Evolutionary conservation across 1,139 yeast species (phyloP).

Genomic region (Suhomyces atakaporum): DNA sequence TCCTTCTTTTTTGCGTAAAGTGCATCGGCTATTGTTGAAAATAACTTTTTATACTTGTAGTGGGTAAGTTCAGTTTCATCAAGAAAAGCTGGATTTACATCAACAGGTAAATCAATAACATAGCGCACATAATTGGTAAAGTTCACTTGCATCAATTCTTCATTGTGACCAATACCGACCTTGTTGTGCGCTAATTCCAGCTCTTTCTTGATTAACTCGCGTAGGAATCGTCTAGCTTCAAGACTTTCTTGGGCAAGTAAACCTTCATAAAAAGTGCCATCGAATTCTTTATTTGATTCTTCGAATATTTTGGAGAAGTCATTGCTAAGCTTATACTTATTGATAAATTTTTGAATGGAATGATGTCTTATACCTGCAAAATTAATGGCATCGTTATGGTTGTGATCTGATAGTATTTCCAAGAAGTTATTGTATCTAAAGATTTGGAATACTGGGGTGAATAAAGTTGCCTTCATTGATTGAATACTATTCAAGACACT

Average conservation of each 20-base stretch:
- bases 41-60: conserved; percentile 31
- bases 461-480: conserved; percentile 24
- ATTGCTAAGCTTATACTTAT: conserved; percentile 15
- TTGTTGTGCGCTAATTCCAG: conserved; percentile 5
- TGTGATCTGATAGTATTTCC: conserved; percentile 36
- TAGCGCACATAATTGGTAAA: conserved; percentile 43
- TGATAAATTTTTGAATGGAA: conserved; percentile 38
- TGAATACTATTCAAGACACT: conserved; percentile 29
- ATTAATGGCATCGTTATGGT: conserved; percentile 41
- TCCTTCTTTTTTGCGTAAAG: conserved; percentile 33
- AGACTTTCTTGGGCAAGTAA: conserved; percentile 36
- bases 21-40: conserved; percentile 28
- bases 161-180: conserved; percentile 23
- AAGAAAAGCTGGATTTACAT: conserved; percentile 18
- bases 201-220: conserved; percentile 26
- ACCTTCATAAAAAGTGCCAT: conserved; percentile 33
- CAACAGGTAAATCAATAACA: conserved; percentile 34
- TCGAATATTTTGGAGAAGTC: conserved; percentile 3
- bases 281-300: conserved; percentile 15
- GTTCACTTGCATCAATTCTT: conserved; percentile 43
- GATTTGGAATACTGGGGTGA: conserved; percentile 35
- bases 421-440: conserved; percentile 40
- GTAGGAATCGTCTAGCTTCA: conserved; percentile 29
- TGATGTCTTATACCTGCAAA: conserved; percentile 44
- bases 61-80: conserved; percentile 29